phyloP scores from a whole-genome alignment of 768 basidiomycete species.

The Boletus patriciae region DNA sequence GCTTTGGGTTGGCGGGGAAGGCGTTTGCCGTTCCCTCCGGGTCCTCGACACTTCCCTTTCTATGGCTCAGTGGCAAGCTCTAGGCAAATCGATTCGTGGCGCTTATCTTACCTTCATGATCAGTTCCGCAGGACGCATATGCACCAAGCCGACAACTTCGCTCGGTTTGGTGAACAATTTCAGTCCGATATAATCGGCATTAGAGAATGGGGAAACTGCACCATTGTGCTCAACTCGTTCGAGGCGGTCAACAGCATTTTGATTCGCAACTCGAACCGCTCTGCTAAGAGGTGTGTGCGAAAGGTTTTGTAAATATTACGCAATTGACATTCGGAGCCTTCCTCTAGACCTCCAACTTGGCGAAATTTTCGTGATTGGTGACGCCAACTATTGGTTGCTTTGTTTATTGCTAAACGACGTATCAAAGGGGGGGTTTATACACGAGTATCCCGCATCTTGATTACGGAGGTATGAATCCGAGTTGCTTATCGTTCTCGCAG shows the following conservation, averaged over 20 bases:
- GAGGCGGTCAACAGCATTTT: constrained; percentile 2
- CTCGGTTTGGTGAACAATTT: constrained; percentile 2
- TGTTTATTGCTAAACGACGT: not conserved
- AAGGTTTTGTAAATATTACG: not conserved
- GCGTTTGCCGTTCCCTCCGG: constrained; percentile 2
- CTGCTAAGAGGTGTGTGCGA: not conserved
- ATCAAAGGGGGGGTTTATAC: constrained; percentile 2
- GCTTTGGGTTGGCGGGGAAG: not conserved
- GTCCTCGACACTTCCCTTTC: constrained; percentile 1
- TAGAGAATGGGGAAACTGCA: constrained; percentile 5
- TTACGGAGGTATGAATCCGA: not conserved
- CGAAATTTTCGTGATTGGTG: constrained; percentile 1
- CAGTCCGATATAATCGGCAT: constrained; percentile 5
- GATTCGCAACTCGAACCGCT: constrained; percentile 2
- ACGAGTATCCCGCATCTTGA: constrained; percentile 7
- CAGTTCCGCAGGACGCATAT: constrained; percentile 5
- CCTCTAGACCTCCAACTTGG: constrained; percentile 5
- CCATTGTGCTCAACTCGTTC: constrained; percentile 7
- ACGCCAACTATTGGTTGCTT: not conserved
- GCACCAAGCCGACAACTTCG: constrained; percentile 5
- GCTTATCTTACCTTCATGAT: not conserved
- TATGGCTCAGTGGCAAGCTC: constrained; percentile 2
- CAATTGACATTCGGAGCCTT: not conserved
- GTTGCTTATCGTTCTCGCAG: not conserved
- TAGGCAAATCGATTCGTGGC: not conserved